Base-by-base conservation (phyloP, 169 alveolate species). In the Plasmodium ovale region DNA sequence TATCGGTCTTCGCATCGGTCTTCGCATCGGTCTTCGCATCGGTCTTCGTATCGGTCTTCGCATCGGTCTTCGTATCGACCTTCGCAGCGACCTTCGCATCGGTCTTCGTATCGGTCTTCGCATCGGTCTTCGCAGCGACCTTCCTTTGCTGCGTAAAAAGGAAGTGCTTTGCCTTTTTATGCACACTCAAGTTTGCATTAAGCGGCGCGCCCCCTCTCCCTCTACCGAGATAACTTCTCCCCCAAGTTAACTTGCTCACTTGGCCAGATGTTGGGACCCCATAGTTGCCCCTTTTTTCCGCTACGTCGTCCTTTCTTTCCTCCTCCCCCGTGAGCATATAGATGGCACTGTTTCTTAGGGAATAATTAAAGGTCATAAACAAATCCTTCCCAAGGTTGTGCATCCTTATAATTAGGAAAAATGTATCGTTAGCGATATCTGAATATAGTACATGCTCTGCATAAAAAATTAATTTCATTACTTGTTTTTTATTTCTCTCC, bases 301-400 rank as follows among this genome's bases (percentile, higher is more conserved):
- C 1, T 44, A 10, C 14, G 19, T 7, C 0, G 0, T 23, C 21
- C 6, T 29, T 12, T 2, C 7, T 0, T 10, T 59, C 31, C 1
- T 29, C 27, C 1, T 53, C 33, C 51, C 25, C 64, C 6, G 60
- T 42, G 5, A 74, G 62, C 7, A 54, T 23, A 74, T 29, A 16
- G 1, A 74, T 21, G 16, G 37, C 27, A 31, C 25, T 74, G 23
- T 74, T 60, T 19, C 23, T 27, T 5, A 74, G n/a, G 19, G 42
- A 16, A 23, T 29, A 74, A 1, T 60, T 74, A 19, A 60, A 5
- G 2, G 74, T 60, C 1, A 74, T 3, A 60, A 60, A 74, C 1
- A 74, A 29, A 5, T 74, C 67, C n/a, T 60, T 74, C 23, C n/a
- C 56, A 59, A 16, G 39, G 16, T 60, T 74, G 9, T 74, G 88